Conservation (phyloP, 192 early-diverging fungal genomes). For the Umbelopsis vinacea region DNA sequence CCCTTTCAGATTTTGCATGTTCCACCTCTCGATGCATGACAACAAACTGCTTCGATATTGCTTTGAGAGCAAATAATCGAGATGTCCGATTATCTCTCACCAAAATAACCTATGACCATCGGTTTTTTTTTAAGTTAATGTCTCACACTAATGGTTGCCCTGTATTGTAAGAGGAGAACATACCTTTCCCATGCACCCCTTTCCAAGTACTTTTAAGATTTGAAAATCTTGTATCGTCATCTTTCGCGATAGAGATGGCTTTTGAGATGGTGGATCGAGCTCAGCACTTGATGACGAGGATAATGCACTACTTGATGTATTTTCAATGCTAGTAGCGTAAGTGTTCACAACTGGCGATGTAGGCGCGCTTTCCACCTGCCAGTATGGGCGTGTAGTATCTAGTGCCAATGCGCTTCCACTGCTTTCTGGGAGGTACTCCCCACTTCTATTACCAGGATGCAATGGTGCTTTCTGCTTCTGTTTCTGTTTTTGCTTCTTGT, state of each 20-base stretch:
- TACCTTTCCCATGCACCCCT: constrained; percentile 84
- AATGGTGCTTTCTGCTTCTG: constrained; percentile 19
- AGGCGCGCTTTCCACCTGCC: neutral
- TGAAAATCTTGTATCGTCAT: constrained; percentile 56
- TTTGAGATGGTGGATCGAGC: neutral
- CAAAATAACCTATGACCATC: constrained; percentile 26
- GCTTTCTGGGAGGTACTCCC: neutral
- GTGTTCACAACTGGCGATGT: neutral
- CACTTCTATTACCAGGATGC: neutral
- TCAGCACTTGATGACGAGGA: neutral
- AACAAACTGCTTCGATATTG: constrained; percentile 75
- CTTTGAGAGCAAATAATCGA: constrained; percentile 81
- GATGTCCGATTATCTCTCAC: constrained; percentile 76
- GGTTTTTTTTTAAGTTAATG: neutral
- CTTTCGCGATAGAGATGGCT: neutral
- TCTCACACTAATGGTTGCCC: neutral
- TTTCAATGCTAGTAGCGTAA: neutral
- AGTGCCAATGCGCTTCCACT: neutral
- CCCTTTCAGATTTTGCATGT: constrained; percentile 78
- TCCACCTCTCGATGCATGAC: constrained; percentile 77
- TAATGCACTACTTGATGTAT: constrained; percentile 1
- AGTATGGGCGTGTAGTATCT: neutral
- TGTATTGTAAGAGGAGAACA: neutral
- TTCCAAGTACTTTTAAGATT: constrained; percentile 78
- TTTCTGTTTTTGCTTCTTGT: constrained; percentile 11